Evolutionary conservation across 202 grass and related monocot species (phyloP), one percentile per base, ranked within the genome.

Genomic region (Hordeum pubiflorum): DNA sequence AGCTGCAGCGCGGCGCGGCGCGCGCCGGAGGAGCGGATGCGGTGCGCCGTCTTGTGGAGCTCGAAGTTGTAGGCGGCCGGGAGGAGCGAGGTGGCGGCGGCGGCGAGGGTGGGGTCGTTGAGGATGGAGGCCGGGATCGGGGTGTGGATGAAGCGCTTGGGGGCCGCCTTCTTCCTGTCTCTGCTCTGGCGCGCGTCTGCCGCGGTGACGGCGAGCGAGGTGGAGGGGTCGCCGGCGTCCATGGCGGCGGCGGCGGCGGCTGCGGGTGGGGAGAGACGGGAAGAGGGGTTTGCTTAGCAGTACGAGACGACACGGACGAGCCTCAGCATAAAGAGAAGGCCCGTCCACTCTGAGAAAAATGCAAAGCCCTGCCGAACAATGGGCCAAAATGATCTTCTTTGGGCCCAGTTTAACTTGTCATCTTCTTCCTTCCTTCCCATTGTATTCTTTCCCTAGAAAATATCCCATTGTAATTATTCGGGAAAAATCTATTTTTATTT

Each of bases 41-140:
- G 92, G 80, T 98, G 95, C 13, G 91, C 86, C 7, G 95, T 98
- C 83, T 98, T 98, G 73, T 80, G 90, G 56, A 98, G 76, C 88
- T 98, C 92, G 82, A 94, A 94, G 87, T 93, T 84, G 84, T 98
- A 93, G 34, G 81, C 84, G 12, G 86, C 77, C 1, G 89, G 92
- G 41, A 97, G 88, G 58, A 97, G 88, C 58, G 90, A 85, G 46
- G 86, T 71, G 73, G 90, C 86, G 23, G 86, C 89, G 63, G 95
- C 76, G n/a, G 86, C 78, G 22, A 97, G 90, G 40, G 90, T 76
- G 5, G 94, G 90, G 79, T 97, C 89, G 38, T 73, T 75, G 67
- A 97, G 92, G 79, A 97, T 93, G 52, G 90, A 87, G 7, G 69
- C 6, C 24, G 95, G 95, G 68, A 97, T 97, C 52, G 89, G 90